Percentiles rank a stretch among this genome's conserved stretches.
Conservation (phyloP, 768 basidiomycete genomes). For the Leccinum pellstonianum region DNA sequence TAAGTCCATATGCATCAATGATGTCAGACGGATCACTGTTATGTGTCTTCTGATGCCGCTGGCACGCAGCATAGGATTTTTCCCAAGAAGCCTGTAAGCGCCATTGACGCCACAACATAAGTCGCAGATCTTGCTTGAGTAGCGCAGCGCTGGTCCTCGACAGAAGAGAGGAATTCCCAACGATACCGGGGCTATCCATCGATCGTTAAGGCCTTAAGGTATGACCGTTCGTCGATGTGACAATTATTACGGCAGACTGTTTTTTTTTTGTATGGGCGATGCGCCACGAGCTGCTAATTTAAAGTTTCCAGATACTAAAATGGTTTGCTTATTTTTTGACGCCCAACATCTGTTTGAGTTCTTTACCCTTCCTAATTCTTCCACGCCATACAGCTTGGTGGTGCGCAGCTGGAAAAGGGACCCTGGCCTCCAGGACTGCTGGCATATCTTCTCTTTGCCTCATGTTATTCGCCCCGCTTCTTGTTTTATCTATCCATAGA, state of each 20-base stretch:
- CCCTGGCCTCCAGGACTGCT: neutral
- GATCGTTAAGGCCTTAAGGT: too few species aligned
- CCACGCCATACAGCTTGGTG: neutral
- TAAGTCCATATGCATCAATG: neutral
- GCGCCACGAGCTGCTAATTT: too few species aligned
- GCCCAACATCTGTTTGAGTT: neutral
- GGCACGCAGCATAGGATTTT: conserved; percentile 45
- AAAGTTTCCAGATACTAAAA: too few species aligned
- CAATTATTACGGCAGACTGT: neutral
- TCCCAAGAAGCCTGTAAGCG: conserved; percentile 60
- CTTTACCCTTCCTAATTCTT: neutral
- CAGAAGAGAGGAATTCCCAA: neutral
- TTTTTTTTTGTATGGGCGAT: too few species aligned
- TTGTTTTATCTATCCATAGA: too few species aligned
- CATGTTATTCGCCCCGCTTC: neutral
- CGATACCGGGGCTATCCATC: too few species aligned
- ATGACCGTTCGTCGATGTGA: too few species aligned
- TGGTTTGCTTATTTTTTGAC: too few species aligned
- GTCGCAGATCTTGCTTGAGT: conserved; percentile 44
- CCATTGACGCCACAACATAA: conserved; percentile 62
- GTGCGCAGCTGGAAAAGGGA: neutral
- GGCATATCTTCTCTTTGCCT: neutral
- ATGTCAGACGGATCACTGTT: too few species aligned
- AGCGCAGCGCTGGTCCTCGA: conserved; percentile 57
- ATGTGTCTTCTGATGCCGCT: neutral